phyloP scores from a whole-genome alignment of 2,329 filamentous ascomycete genomes.

The Hymenoscyphus albidus region DNA sequence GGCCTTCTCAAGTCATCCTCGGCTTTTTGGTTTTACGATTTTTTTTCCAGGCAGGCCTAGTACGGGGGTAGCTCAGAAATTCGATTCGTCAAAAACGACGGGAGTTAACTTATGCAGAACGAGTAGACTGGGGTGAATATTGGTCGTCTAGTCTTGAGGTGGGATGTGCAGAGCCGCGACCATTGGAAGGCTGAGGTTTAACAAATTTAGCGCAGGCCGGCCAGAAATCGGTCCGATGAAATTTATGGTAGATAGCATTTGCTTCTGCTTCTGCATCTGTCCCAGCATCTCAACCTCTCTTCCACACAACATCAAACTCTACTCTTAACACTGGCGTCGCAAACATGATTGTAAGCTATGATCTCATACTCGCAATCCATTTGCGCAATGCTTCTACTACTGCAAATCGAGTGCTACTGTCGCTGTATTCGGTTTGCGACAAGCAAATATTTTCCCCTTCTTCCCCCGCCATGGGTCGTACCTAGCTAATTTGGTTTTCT shows the following conservation, averaged over 20 bases:
- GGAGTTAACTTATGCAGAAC: background rate
- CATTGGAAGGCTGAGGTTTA: constrained; percentile 2
- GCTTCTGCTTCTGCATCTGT: background rate
- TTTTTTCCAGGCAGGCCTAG: background rate
- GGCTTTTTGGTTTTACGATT: constrained; percentile 12
- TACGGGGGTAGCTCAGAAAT: background rate
- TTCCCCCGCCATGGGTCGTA: constrained; percentile 2
- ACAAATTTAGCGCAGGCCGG: constrained; percentile 22
- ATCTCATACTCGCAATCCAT: background rate
- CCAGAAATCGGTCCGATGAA: constrained; percentile 21
- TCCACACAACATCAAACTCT: constrained; percentile 2
- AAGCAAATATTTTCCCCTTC: constrained; percentile 1
- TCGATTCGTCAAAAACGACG: background rate
- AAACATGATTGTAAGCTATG: constrained; percentile 31
- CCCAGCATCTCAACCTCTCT: background rate
- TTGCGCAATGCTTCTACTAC: background rate
- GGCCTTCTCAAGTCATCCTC: constrained; percentile 32
- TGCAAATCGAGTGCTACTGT: background rate
- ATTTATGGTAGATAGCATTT: constrained; percentile 16
- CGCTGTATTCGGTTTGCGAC: constrained; percentile 4
- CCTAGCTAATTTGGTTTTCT: constrained; percentile 1
- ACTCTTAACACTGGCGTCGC: constrained; percentile 9
- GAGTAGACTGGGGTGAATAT: background rate
- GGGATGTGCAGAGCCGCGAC: constrained; percentile 18
- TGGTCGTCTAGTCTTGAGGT: constrained; percentile 13